These are phyloP conservation scores for Bisporella sp. DNA, from an alignment of 2,329 filamentous ascomycete species.

Conservation along the genomic window DNA sequence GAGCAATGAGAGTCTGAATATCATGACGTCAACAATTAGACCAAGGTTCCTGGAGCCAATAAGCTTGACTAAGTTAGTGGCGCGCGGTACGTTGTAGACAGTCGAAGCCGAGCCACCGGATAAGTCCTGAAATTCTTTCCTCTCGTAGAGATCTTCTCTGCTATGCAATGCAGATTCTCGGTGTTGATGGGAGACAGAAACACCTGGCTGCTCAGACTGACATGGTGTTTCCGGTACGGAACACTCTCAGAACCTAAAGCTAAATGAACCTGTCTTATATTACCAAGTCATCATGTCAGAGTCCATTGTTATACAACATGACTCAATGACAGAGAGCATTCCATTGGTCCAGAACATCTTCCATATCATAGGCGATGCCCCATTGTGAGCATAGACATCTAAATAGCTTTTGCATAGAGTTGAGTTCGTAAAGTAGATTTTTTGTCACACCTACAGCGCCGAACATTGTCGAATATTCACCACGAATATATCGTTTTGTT, in stretches of 20 bases:
- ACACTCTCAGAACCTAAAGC: background rate
- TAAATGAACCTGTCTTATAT: background rate
- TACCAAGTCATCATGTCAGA: background rate
- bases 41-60: background rate
- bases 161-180: no score
- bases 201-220: no score
- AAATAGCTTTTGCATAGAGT: constrained; percentile 39
- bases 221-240: background rate
- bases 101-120: no score
- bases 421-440: constrained; percentile 39
- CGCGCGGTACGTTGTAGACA: no score
- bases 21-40: constrained; percentile 16
- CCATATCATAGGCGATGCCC: constrained; percentile 39
- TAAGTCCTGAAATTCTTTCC: no score
- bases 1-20: no score
- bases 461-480: constrained; percentile 17
- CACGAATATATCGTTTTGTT: constrained; percentile 31
- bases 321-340: constrained; percentile 34
- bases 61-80: background rate
- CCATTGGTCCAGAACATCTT: constrained; percentile 36
- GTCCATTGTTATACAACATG: background rate
- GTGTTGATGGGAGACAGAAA: no score
- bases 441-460: constrained; percentile 23
- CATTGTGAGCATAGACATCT: constrained; percentile 36
- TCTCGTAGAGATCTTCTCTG: no score